A percentile compares a stretch with the other conserved stretches of the same genome.
Evolutionary conservation across 2,329 filamentous ascomycete genomes (phyloP).

Genomic region (Clathrospora elynae): DNA sequence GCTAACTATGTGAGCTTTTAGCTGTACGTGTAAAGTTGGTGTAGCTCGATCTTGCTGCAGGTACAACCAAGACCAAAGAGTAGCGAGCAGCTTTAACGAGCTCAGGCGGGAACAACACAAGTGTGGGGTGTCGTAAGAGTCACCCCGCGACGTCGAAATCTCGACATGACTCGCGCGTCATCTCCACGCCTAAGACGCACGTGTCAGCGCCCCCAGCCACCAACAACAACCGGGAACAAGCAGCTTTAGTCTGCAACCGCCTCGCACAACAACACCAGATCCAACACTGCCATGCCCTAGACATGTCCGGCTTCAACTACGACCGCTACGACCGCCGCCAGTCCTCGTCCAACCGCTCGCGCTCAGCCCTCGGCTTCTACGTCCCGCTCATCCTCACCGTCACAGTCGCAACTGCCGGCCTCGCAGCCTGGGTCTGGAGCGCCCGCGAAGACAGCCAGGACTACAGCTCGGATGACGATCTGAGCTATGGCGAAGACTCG

Average conservation of each 20-base stretch:
- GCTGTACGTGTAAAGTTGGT: neutral
- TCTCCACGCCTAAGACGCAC: constrained; percentile 7
- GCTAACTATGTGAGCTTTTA: neutral
- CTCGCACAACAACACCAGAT: constrained; percentile 25
- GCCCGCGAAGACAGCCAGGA: constrained; percentile 79
- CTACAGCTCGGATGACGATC: constrained; percentile 59
- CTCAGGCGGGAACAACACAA: no score
- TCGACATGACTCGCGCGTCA: constrained; percentile 19
- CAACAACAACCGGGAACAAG: constrained; percentile 14
- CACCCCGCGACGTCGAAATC: constrained; percentile 25
- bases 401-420: constrained; percentile 81
- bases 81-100: no score
- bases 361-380: constrained; percentile 75
- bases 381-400: constrained; percentile 85
- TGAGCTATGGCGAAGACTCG: constrained; percentile 52
- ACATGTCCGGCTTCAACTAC: constrained; percentile 55
- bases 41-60: constrained; percentile 9
- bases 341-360: constrained; percentile 60
- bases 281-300: constrained; percentile 21
- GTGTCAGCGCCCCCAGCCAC: constrained; percentile 15
- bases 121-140: constrained; percentile 23
- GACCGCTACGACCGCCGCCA: constrained; percentile 60
- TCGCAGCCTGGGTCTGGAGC: constrained; percentile 93
- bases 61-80: no score
- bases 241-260: constrained; percentile 14